These are phyloP conservation scores for Ganoderma boninense DNA, from an alignment of 1,284 basidiomycete species.

Conservation along the genomic window DNA sequence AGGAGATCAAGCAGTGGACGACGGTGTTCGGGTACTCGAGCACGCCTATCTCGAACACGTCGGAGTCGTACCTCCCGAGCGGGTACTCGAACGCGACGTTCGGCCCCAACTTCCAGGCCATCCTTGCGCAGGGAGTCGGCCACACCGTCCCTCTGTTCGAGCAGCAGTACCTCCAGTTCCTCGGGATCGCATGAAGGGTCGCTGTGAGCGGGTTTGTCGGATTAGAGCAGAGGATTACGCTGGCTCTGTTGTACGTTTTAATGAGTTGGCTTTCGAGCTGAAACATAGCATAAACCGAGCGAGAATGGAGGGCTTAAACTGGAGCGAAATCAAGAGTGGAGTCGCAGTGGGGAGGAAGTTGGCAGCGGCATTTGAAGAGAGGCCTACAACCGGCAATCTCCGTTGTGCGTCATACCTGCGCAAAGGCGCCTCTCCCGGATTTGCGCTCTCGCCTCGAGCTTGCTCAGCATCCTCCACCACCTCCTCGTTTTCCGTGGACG, in stretches of 20 bases:
- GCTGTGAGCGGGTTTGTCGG: background rate
- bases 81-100: constrained; percentile 56
- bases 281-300: background rate
- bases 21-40: constrained; percentile 25
- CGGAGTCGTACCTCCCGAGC: constrained; percentile 31
- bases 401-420: background rate
- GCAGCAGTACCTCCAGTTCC: constrained; percentile 32
- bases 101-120: constrained; percentile 56
- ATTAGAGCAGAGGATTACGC: background rate
- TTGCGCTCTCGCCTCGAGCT: no score
- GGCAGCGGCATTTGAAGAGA: background rate
- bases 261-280: background rate
- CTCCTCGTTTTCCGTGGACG: background rate
- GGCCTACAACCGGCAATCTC: constrained; percentile 8
- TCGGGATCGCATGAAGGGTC: constrained; percentile 24
- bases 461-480: background rate
- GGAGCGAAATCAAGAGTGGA: background rate
- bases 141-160: constrained; percentile 45
- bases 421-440: no score
- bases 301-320: no score
- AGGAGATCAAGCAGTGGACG: constrained; percentile 51
- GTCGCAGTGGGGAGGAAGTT: no score
- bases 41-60: constrained; percentile 44
- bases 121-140: constrained; percentile 51
- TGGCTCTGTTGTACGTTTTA: background rate